Conservation (phyloP, 2,329 filamentous ascomycete genomes). For the Tothia fuscella region DNA sequence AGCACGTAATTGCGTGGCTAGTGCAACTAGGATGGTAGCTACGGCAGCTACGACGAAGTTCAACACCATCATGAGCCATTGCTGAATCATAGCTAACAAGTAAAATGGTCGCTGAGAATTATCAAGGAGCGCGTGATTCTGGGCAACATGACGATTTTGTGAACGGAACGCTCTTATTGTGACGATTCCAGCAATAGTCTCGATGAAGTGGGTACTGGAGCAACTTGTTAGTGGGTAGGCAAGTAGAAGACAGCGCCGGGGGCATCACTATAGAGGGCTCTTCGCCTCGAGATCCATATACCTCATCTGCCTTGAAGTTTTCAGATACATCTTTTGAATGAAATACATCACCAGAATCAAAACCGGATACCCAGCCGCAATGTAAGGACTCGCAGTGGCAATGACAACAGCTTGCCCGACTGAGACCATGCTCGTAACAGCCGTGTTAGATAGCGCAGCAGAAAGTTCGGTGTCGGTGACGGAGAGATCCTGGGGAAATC, state of each 20-base stretch:
- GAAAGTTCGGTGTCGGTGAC: conserved; percentile 1
- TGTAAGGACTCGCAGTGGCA: conserved; percentile 1
- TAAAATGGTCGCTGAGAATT: neutral
- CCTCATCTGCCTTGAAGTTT: conserved; percentile 36
- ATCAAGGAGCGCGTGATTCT: neutral
- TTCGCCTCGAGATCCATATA: conserved; percentile 42
- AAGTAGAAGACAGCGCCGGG: neutral
- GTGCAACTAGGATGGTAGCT: neutral
- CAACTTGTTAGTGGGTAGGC: neutral
- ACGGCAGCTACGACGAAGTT: neutral
- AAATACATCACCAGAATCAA: conserved; percentile 26
- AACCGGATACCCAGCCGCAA: conserved; percentile 22
- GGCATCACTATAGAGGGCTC: conserved; percentile 31
- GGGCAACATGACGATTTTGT: neutral
- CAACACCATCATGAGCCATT: neutral
- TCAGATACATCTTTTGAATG: conserved; percentile 36
- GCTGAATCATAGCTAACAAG: neutral
- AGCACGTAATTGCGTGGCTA: neutral
- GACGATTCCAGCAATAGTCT: neutral
- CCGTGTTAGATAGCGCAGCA: neutral
- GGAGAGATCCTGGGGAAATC: conserved; percentile 8
- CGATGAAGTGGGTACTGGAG: neutral
- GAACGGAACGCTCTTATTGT: neutral
- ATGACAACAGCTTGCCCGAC: neutral
- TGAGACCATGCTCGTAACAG: neutral